These are phyloP conservation scores for Gracilariopsis chorda DNA, from an alignment of 23 red algal species.

Conservation along the genomic window DNA sequence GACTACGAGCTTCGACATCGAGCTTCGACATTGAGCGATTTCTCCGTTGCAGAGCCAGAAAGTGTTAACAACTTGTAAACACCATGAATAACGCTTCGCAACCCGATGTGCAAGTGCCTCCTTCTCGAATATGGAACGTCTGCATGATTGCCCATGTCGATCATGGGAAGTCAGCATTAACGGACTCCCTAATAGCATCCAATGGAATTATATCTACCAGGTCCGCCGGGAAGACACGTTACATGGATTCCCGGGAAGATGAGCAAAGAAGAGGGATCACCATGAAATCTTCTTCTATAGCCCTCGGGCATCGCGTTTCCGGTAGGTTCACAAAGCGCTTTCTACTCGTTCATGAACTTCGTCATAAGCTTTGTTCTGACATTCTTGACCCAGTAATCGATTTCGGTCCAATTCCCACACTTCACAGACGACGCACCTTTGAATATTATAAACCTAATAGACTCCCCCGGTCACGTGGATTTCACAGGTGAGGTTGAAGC, in stretches of 20 bases:
- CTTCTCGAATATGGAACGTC: constrained; percentile 92
- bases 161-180: constrained; percentile 97
- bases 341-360: not conserved
- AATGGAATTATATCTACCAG: constrained; percentile 91
- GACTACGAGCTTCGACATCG: no score
- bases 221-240: constrained; percentile 78
- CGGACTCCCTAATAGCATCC: constrained; percentile 88
- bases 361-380: not conserved
- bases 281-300: constrained; percentile 93
- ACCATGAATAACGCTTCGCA: constrained; percentile 7
- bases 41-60: no score
- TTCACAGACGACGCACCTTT: constrained; percentile 19
- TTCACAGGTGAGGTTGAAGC: constrained; percentile 95
- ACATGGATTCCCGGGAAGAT: constrained; percentile 95
- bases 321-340: not conserved
- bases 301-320: constrained; percentile 64
- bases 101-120: constrained; percentile 9
- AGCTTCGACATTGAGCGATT: no score
- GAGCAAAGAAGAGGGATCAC: constrained; percentile 97
- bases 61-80: no score
- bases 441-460: constrained; percentile 89
- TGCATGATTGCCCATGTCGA: constrained; percentile 97
- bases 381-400: not conserved
- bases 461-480: constrained; percentile 98
- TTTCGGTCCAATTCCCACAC: not conserved